phyloP scores from a whole-genome alignment of 768 basidiomycete genomes.

The Tricholomella constricta region DNA sequence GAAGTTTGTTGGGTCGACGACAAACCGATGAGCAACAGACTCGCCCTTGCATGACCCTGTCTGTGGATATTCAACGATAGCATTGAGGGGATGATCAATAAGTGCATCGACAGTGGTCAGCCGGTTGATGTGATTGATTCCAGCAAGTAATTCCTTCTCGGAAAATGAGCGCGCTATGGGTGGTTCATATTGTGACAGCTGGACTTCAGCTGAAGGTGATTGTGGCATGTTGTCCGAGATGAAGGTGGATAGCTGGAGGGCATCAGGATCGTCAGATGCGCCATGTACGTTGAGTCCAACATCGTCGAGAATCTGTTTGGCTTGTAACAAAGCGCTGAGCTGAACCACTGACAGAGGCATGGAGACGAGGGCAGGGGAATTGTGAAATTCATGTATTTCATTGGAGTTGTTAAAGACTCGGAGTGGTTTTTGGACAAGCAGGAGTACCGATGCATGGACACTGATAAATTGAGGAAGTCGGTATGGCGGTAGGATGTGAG shows the following conservation, averaged over 20 bases:
- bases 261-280: not conserved
- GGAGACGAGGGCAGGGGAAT: not conserved
- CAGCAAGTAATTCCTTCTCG: not conserved
- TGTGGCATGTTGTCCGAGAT: not conserved
- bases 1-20: not conserved
- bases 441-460: too few relatives aligned
- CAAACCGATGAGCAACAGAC: not conserved
- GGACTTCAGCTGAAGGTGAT: not conserved
- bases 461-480: too few relatives aligned
- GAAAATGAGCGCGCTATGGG: not conserved
- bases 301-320: not conserved
- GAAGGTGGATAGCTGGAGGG: not conserved
- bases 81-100: not conserved
- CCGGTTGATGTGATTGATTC: not conserved
- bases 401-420: not conserved
- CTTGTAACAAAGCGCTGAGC: not conserved
- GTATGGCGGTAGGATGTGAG: too few relatives aligned
- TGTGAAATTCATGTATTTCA: not conserved
- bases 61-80: not conserved
- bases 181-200: not conserved
- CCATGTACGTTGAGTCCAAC: not conserved
- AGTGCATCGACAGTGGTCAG: not conserved
- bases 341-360: not conserved
- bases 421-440: too few relatives aligned
- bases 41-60: not conserved